These are phyloP conservation scores for Fraxinus americana DNA, from an alignment of 257 asterid species.

Conservation along the genomic window DNA sequence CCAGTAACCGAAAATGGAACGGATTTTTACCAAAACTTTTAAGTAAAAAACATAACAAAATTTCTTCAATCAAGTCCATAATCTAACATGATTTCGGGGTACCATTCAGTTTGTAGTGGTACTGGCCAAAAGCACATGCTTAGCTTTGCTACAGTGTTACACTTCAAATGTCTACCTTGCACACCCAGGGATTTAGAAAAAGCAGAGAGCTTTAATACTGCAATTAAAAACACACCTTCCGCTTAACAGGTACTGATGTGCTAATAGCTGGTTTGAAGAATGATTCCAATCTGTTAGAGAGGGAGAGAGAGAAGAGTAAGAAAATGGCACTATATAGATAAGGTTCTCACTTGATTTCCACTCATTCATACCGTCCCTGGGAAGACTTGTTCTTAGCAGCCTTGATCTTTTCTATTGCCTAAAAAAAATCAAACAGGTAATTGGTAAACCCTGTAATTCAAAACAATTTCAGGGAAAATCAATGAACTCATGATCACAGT, in stretches of 20 bases:
- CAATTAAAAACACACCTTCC: constrained; percentile 60
- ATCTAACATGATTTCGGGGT: not conserved
- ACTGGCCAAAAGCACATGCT: not conserved
- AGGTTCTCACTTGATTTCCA: constrained; percentile 10
- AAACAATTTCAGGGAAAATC: not conserved
- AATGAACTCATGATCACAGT: constrained; percentile 14
- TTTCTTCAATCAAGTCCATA: not conserved
- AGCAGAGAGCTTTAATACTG: not conserved
- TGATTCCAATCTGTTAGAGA: constrained; percentile 78
- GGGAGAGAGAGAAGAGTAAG: constrained; percentile 18
- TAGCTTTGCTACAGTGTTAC: not conserved
- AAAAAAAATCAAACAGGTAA: constrained; percentile 30
- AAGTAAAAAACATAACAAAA: not conserved
- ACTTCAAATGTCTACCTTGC: not conserved
- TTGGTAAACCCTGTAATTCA: constrained; percentile 28
- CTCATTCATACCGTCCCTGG: constrained; percentile 75
- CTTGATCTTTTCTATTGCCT: constrained; percentile 97
- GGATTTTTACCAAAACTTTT: not conserved
- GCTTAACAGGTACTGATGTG: constrained; percentile 69
- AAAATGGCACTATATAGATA: constrained; percentile 18
- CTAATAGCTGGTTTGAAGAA: constrained; percentile 83
- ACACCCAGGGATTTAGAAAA: not conserved
- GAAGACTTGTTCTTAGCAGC: constrained; percentile 91
- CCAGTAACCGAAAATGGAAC: not conserved
- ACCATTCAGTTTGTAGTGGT: not conserved